These are phyloP conservation scores for Penicillium nordicum DNA, from an alignment of 2,329 filamentous ascomycete genomes.

Conservation along the genomic window DNA sequence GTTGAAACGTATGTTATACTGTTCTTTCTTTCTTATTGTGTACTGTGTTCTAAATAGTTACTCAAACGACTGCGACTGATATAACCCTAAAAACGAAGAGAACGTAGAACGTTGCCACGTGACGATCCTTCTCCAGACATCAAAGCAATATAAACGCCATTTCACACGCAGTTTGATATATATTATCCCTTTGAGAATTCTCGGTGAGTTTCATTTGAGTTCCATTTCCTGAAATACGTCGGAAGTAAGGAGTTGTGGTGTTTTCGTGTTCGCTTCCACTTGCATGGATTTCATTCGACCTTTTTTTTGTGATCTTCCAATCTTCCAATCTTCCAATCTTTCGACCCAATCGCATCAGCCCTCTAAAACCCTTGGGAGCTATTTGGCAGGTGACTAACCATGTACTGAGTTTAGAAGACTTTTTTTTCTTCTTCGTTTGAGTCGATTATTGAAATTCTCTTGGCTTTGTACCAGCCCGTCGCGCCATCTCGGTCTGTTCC, in stretches of 20 bases:
- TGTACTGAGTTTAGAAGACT: not conserved
- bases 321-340: slow-evolving; percentile 1
- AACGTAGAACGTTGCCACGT: not conserved
- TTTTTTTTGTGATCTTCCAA: not conserved
- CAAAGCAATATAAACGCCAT: not conserved
- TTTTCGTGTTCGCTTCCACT: not conserved
- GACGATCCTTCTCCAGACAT: not conserved
- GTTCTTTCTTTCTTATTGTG: not conserved
- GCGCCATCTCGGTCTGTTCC: slow-evolving; percentile 3
- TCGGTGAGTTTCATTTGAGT: not conserved
- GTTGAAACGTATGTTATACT: too few species aligned
- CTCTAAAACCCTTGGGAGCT: not conserved
- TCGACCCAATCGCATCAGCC: not conserved
- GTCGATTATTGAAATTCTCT: not conserved
- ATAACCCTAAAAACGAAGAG: not conserved
- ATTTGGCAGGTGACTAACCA: not conserved
- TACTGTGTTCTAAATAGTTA: not conserved
- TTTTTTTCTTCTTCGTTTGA: not conserved
- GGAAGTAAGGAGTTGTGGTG: not conserved
- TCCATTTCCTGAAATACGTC: not conserved
- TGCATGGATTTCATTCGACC: not conserved
- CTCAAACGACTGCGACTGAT: not conserved
- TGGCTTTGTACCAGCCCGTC: not conserved
- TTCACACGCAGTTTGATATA: not conserved
- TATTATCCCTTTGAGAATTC: not conserved